Conservation (phyloP, 305 asterid genomes). For the Fraxinus nigra region DNA sequence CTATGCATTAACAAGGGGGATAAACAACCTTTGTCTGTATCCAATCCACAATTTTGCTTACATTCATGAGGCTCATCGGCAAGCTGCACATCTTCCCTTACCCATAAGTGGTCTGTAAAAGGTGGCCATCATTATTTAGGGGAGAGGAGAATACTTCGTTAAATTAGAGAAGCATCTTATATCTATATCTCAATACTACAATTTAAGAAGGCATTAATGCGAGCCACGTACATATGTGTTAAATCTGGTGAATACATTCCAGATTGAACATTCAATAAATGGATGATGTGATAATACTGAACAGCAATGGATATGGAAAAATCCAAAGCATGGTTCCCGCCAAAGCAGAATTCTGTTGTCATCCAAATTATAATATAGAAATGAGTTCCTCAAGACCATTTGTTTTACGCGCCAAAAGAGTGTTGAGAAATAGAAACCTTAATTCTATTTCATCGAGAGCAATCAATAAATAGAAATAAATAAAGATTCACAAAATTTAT, state of each 20-base stretch:
- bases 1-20: constrained; percentile 36
- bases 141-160: not conserved
- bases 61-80: constrained; percentile 13
- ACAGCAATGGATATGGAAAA: not conserved
- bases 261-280: not conserved
- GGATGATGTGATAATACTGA: not conserved
- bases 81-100: constrained; percentile 31
- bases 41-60: constrained; percentile 24
- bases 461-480: no score
- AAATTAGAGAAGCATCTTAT: not conserved
- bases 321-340: not conserved
- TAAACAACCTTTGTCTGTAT: constrained; percentile 23
- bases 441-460: not conserved
- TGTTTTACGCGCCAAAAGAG: not conserved
- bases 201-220: not conserved
- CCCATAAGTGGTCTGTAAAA: constrained; percentile 60
- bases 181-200: not conserved
- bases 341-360: not conserved
- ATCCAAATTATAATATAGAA: not conserved
- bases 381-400: not conserved
- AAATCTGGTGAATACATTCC: not conserved
- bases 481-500: not conserved
- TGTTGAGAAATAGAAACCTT: not conserved
- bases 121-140: not conserved
- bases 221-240: not conserved